Base-by-base conservation (phyloP, 306 rosid genomes). In the Purshia tridentata region DNA sequence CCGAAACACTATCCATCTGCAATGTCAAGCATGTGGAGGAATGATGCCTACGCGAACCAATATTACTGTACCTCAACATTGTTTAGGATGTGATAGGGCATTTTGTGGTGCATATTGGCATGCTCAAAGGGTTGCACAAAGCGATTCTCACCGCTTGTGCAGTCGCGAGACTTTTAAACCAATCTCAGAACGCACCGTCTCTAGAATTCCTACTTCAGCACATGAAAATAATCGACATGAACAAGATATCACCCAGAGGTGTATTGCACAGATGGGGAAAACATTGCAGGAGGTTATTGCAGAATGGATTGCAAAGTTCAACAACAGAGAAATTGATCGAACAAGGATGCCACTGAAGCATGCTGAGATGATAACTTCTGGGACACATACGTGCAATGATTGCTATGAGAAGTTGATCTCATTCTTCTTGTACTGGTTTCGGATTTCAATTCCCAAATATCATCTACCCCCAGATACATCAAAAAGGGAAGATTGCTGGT, bases 11-110 rank as follows among this genome's bases (percentile, higher is more conserved):
- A 69, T 80, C 65, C 98, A 93, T 86, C 82, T 93, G 48, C 97
- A 86, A 85, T 93, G 98, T 77, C 91, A 91, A 64, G 92, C 83
- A 67, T 93, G 98, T 72, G 92, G 97, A 84, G 98, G 96, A 85
- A 85, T 89, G 96, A 93, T 93, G 98, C 97, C 98, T 68, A 89
- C 88, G 53, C 89, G 90, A n/a, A 50, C 78, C 70, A 77, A 65
- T 70, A 64, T 20, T 56, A 64, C 60, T 60, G 78, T 85, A 74
- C 88, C 96, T 72, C 98, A 91, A 79, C 88, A 89, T 85, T 93
- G 98, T 86, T 53, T 81, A 65, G 97, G 98, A 74, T 93, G 96
- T 77, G 96, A 91, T 84, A 84, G 91, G 84, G 81, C 96, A 48
- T 93, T 89, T 84, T 93, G 97, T 66, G 97, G 96, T 79, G 86